Percentiles rank a stretch among this genome's conserved stretches.
Conservation (phyloP, 352 stramenopile species). For the Pythium brachiatum region DNA sequence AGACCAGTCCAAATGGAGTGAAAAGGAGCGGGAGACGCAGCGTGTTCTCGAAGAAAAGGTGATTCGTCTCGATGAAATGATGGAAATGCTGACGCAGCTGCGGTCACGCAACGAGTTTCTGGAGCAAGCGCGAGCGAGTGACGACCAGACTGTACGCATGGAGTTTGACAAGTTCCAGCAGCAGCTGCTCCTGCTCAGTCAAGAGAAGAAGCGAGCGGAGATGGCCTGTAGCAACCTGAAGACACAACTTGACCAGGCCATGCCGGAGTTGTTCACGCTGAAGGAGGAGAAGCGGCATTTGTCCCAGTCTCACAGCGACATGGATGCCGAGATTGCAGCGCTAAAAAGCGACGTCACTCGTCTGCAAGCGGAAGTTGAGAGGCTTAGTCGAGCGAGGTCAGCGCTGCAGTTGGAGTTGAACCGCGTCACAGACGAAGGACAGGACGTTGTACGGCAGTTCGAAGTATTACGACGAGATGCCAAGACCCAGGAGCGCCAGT, state of each 20-base stretch:
- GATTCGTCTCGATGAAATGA: slow-evolving; percentile 54
- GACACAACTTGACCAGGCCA: slow-evolving; percentile 30
- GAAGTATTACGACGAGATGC: slow-evolving; percentile 62
- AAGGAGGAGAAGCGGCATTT: slow-evolving; percentile 37
- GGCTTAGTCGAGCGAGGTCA: slow-evolving; percentile 37
- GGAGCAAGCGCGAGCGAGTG: slow-evolving; percentile 41
- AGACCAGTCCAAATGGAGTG: slow-evolving; percentile 34
- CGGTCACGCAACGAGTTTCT: slow-evolving; percentile 46
- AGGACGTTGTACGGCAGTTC: slow-evolving; percentile 56
- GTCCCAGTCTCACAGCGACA: slow-evolving; percentile 27
- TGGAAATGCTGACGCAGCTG: slow-evolving; percentile 59
- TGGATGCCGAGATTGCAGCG: slow-evolving; percentile 30
- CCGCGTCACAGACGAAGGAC: slow-evolving; percentile 45
- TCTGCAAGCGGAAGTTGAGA: slow-evolving; percentile 44
- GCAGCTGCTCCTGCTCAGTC: slow-evolving; percentile 28
- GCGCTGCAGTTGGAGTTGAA: slow-evolving; percentile 57
- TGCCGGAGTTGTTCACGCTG: slow-evolving; percentile 28
- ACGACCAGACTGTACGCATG: slow-evolving; percentile 32
- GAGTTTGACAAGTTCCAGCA: slow-evolving; percentile 45
- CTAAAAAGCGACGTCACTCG: slow-evolving; percentile 27
- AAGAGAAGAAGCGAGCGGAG: slow-evolving; percentile 45
- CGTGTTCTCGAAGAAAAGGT: slow-evolving; percentile 48
- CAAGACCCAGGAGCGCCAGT: slow-evolving; percentile 40
- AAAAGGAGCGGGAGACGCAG: slow-evolving; percentile 31
- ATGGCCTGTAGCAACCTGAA: slow-evolving; percentile 24